These are phyloP conservation scores for Aphanomyces euteiches DNA, from an alignment of 352 stramenopile genomes.

Conservation along the genomic window DNA sequence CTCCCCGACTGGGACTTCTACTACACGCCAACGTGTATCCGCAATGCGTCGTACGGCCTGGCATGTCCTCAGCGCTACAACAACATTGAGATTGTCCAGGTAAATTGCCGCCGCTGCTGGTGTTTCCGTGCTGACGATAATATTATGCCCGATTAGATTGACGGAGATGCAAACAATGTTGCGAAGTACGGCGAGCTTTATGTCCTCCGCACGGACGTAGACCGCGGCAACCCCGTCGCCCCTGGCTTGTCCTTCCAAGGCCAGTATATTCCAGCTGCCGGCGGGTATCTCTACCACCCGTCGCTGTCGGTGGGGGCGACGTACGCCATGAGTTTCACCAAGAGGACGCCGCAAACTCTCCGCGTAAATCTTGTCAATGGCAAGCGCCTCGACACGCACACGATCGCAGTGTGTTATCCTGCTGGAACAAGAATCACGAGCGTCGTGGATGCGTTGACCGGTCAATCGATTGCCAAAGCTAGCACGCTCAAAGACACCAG, in stretches of 20 bases:
- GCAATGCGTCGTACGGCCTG: conserved; percentile 32
- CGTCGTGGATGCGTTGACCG: conserved; percentile 25
- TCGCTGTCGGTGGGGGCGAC: conserved; percentile 37
- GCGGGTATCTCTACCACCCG: conserved; percentile 44
- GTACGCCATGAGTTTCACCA: conserved; percentile 39
- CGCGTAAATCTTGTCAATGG: conserved; percentile 36
- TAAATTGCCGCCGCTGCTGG: conserved; percentile 29
- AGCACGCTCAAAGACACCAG: not conserved
- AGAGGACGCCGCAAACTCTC: conserved; percentile 33
- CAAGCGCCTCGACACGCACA: conserved; percentile 31
- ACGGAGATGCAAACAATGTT: conserved; percentile 7
- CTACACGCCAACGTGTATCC: conserved; percentile 28
- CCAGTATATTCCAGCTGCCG: conserved; percentile 39
- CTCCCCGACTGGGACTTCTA: conserved; percentile 43
- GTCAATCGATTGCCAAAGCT: conserved; percentile 15
- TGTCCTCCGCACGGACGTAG: conserved; percentile 37
- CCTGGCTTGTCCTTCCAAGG: conserved; percentile 34
- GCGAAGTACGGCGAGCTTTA: conserved; percentile 32
- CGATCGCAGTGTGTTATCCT: conserved; percentile 37
- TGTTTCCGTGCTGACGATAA: not conserved
- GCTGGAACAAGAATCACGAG: conserved; percentile 28
- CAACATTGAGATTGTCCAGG: conserved; percentile 41
- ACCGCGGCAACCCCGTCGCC: not conserved
- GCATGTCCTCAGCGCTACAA: conserved; percentile 43
- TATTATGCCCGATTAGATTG: not conserved